Percentiles rank a stretch among this genome's conserved stretches.
phyloP scores from a whole-genome alignment of 2,329 filamentous ascomycete genomes.

The Pseudogymnoascus pannorum region DNA sequence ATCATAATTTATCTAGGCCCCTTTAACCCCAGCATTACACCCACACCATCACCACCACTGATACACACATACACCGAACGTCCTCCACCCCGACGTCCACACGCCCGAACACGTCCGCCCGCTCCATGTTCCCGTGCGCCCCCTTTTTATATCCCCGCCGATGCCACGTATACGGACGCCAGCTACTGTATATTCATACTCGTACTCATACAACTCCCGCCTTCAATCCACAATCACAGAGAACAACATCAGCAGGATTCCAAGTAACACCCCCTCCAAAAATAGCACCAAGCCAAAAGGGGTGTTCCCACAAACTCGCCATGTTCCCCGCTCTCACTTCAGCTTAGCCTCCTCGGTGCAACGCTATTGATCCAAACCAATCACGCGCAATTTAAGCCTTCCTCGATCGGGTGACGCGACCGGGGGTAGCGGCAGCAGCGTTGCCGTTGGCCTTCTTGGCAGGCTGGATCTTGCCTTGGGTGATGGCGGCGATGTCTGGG shows the following conservation, averaged over 20 bases:
- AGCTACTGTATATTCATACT: not conserved
- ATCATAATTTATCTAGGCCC: slow-evolving; percentile 4
- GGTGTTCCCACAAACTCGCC: not conserved
- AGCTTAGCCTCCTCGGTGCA: not conserved
- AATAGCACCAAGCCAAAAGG: not conserved
- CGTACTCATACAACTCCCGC: not conserved
- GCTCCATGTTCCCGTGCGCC: not conserved
- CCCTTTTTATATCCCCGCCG: not conserved
- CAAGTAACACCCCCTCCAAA: not conserved
- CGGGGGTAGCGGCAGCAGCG: slow-evolving; percentile 30
- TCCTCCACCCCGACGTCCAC: not conserved
- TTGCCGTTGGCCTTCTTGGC: slow-evolving; percentile 42
- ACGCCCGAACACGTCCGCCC: not conserved
- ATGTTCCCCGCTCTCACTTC: not conserved
- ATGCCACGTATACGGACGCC: not conserved
- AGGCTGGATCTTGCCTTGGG: slow-evolving; percentile 37
- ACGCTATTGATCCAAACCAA: slow-evolving; percentile 4
- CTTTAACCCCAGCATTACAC: not conserved
- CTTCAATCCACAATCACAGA: not conserved
- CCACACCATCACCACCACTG: not conserved
- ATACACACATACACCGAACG: not conserved
- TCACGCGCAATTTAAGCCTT: slow-evolving; percentile 24
- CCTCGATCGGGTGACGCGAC: slow-evolving; percentile 28
- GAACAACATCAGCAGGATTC: not conserved
- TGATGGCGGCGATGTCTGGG: slow-evolving; percentile 27